A percentile compares a stretch with the other conserved stretches of the same genome.
Conservation (phyloP, 75 land plant species). For the Pinus taeda region DNA sequence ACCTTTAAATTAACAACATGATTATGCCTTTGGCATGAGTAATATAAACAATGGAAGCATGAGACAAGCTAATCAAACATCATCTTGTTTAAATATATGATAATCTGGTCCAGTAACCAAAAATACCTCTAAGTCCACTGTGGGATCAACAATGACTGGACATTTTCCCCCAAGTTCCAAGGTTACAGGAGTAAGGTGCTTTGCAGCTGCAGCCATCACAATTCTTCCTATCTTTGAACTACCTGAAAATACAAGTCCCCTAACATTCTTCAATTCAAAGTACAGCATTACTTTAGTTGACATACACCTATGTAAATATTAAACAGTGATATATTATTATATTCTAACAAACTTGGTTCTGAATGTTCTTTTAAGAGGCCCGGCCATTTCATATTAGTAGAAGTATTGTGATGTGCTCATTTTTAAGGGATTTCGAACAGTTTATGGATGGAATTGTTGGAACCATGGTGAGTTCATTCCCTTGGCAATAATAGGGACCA, state of each 20-base stretch:
- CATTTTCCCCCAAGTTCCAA: slow-evolving; percentile 98
- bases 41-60: background rate
- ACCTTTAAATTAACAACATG: slow-evolving; percentile 40
- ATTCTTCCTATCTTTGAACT: slow-evolving; percentile 76
- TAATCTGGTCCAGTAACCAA: background rate
- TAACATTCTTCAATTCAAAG: background rate
- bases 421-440: background rate
- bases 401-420: background rate
- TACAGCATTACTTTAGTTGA: background rate
- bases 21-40: background rate
- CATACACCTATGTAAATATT: background rate
- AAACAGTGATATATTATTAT: background rate
- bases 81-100: background rate
- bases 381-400: background rate
- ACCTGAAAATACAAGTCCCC: slow-evolving; percentile 36
- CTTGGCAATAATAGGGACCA: background rate
- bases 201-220: slow-evolving; percentile 92
- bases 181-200: slow-evolving; percentile 92
- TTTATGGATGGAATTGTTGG: background rate
- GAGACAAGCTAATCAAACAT: background rate
- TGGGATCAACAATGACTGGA: slow-evolving; percentile 80
- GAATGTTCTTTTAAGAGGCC: background rate
- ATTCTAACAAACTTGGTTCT: background rate
- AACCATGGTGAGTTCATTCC: background rate
- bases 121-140: slow-evolving; percentile 62